phyloP scores from a whole-genome alignment of 1,284 basidiomycete genomes.

The Pseudozyma tsukubaensis region DNA sequence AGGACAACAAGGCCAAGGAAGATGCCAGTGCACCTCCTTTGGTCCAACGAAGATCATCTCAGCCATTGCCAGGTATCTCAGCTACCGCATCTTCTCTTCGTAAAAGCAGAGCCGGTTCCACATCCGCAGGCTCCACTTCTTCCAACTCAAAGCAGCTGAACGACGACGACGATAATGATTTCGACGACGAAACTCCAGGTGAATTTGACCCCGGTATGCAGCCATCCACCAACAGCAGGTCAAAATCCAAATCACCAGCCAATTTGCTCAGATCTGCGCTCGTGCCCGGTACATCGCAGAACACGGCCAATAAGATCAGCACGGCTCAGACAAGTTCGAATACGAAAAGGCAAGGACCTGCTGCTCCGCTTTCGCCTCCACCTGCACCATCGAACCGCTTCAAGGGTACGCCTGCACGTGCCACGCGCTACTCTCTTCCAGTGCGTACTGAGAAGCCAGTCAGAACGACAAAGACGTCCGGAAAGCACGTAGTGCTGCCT shows the following conservation, averaged over 20 bases:
- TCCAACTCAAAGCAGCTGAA: slow-evolving; percentile 18
- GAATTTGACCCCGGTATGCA: slow-evolving; percentile 52
- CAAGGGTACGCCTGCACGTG: slow-evolving; percentile 65
- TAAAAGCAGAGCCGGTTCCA: slow-evolving; percentile 43
- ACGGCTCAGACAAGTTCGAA: slow-evolving; percentile 11
- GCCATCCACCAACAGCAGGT: slow-evolving; percentile 25
- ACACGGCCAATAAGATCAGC: slow-evolving; percentile 4
- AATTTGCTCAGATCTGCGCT: slow-evolving; percentile 31
- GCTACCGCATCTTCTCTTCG: slow-evolving; percentile 63
- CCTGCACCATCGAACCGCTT: slow-evolving; percentile 39
- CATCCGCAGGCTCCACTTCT: slow-evolving; percentile 27
- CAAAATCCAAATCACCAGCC: slow-evolving; percentile 6
- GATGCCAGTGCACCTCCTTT: slow-evolving; percentile 17
- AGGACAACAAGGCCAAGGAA: slow-evolving; percentile 17
- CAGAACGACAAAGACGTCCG: slow-evolving; percentile 88
- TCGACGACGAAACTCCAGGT: slow-evolving; percentile 60
- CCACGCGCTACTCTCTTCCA: slow-evolving; percentile 65
- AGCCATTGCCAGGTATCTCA: slow-evolving; percentile 64
- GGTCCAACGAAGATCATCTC: slow-evolving; percentile 47
- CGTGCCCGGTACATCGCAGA: slow-evolving; percentile 16
- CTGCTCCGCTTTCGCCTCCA: slow-evolving; percentile 39
- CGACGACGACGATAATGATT: slow-evolving; percentile 53
- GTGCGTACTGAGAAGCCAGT: slow-evolving; percentile 71
- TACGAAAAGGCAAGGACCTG: slow-evolving; percentile 15
- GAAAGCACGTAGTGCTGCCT: slow-evolving; percentile 89